phyloP scores from a whole-genome alignment of 2,329 filamentous ascomycete genomes.

The Chrysosporium keratinophilum region DNA sequence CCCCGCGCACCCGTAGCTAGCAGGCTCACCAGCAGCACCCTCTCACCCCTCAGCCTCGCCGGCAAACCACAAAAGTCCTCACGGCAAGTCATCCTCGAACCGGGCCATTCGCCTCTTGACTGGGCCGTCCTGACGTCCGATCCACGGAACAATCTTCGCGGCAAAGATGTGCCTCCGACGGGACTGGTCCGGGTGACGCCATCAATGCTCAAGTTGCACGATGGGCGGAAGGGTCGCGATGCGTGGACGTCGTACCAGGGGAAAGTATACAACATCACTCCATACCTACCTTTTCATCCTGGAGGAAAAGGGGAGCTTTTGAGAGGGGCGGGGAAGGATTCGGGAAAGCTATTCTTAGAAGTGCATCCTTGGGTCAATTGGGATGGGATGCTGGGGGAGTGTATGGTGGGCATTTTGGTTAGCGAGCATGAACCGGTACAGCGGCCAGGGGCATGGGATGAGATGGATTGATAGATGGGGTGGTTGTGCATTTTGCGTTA shows the following conservation, averaged over 20 bases:
- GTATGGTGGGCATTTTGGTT: conserved; percentile 52
- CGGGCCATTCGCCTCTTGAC: conserved; percentile 88
- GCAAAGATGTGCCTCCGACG: conserved; percentile 38
- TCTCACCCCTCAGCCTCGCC: conserved; percentile 34
- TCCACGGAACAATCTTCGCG: conserved; percentile 57
- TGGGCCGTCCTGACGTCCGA: conserved; percentile 69
- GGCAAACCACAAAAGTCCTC: conserved; percentile 39
- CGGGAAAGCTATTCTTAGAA: conserved; percentile 51
- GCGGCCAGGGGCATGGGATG: conserved; percentile 37
- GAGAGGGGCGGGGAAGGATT: conserved; percentile 56
- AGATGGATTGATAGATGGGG: conserved; percentile 45
- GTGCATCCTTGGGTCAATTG: conserved; percentile 60
- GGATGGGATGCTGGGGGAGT: conserved; percentile 55
- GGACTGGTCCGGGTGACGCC: conserved; percentile 67
- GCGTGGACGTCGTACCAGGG: conserved; percentile 87
- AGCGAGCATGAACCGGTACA: conserved; percentile 39
- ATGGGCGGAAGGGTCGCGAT: conserved; percentile 71
- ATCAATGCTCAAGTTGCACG: conserved; percentile 64
- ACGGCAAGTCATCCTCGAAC: conserved; percentile 62
- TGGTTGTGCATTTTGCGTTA: not conserved
- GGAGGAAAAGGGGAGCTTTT: conserved; percentile 58
- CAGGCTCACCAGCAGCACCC: conserved; percentile 34
- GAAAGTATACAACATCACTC: conserved; percentile 86
- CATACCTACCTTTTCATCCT: conserved; percentile 83
- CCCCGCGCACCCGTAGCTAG: conserved; percentile 32